These are phyloP conservation scores for Kodamaea jinghongensis DNA, from an alignment of 805 yeast genomes.

Conservation along the genomic window DNA sequence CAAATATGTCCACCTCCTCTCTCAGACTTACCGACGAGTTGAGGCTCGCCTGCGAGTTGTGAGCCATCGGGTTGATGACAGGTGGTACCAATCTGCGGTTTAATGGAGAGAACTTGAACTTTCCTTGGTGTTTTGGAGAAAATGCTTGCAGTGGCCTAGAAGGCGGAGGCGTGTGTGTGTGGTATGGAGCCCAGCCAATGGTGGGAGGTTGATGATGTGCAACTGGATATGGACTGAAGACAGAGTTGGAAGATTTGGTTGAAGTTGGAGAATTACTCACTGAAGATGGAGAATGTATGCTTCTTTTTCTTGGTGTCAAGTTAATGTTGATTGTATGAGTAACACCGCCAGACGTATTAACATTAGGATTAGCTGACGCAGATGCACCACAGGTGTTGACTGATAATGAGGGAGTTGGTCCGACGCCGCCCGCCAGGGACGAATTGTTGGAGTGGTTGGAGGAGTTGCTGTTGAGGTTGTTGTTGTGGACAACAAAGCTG, in stretches of 20 bases:
- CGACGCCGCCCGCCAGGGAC: slow-evolving; percentile 1
- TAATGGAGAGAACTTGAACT: slow-evolving; percentile 1
- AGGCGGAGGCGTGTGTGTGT: slow-evolving; percentile 9
- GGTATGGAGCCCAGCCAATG: not conserved
- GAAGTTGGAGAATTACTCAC: slow-evolving; percentile 12
- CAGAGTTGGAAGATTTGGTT: too few relatives aligned
- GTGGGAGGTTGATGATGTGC: slow-evolving; percentile 1
- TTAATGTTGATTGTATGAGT: slow-evolving; percentile 1
- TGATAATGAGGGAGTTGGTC: slow-evolving; percentile 1
- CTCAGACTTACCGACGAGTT: slow-evolving; percentile 19
- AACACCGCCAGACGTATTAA: not conserved
- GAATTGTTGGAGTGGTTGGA: not conserved
- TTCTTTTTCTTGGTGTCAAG: slow-evolving; percentile 7
- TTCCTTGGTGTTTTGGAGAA: not conserved
- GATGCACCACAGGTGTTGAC: too few relatives aligned
- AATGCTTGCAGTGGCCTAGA: slow-evolving; percentile 2
- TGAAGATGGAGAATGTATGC: slow-evolving; percentile 3
- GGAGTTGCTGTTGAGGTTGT: slow-evolving; percentile 3
- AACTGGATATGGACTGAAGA: slow-evolving; percentile 2
- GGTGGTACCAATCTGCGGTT: not conserved
- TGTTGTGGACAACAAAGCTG: slow-evolving; percentile 8
- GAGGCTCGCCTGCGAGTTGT: slow-evolving; percentile 25
- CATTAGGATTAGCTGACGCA: too few relatives aligned
- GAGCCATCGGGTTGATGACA: slow-evolving; percentile 2
- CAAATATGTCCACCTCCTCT: slow-evolving; percentile 20